Conservation (phyloP, 2,329 filamentous ascomycete genomes). For the Rutstroemia sp. region DNA sequence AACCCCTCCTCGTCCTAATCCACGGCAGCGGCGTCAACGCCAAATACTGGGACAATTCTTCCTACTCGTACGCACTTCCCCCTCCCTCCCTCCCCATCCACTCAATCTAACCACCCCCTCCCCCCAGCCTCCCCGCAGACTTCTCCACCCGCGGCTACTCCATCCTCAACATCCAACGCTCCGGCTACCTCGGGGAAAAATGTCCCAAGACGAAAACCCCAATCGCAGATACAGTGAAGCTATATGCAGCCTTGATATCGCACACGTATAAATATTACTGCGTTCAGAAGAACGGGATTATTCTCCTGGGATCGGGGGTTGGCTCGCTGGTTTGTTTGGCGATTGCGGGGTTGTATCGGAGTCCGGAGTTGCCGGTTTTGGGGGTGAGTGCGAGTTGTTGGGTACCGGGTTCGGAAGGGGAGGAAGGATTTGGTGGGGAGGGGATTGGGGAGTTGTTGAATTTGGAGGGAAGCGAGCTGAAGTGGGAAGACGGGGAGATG, state of each 20-base stretch:
- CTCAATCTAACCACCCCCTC: neutral
- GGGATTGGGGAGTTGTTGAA: no score
- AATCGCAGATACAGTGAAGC: neutral
- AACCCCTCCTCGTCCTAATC: constrained; percentile 5
- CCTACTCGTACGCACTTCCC: neutral
- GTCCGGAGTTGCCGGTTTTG: no score
- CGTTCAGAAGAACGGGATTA: neutral
- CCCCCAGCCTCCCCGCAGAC: neutral
- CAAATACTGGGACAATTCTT: constrained; percentile 4
- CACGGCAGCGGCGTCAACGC: constrained; percentile 7
- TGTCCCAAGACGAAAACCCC: neutral
- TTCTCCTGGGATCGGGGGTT: neutral
- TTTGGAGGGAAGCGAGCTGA: no score
- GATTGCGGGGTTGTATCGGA: neutral
- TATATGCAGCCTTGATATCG: neutral
- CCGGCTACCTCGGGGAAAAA: neutral
- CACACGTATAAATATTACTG: neutral
- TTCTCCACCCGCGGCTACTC: neutral
- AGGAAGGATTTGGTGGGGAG: no score
- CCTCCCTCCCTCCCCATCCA: neutral
- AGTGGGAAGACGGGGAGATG: no score
- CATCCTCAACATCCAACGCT: neutral
- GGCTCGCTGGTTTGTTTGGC: neutral
- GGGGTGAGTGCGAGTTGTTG: no score
- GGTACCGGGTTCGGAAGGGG: no score